Conservation (phyloP, 2,329 filamentous ascomycete genomes). For the Fusarium anthophilum region DNA sequence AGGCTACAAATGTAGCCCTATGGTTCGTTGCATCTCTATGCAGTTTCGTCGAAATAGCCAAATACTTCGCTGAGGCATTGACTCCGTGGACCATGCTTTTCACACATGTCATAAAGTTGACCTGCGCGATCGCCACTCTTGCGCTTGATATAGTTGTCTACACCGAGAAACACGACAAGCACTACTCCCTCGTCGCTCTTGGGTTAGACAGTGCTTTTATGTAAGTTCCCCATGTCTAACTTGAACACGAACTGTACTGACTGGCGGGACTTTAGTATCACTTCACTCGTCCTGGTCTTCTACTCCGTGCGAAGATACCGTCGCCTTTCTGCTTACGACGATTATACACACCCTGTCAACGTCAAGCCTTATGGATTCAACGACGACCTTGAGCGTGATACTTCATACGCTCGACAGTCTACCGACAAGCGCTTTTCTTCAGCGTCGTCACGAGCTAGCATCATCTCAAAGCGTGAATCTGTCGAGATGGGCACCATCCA, state of each 20-base stretch:
- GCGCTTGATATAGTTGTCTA: conserved; percentile 64
- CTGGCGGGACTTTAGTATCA: conserved; percentile 35
- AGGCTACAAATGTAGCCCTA: conserved; percentile 61
- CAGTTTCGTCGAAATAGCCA: conserved; percentile 58
- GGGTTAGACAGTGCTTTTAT: conserved; percentile 59
- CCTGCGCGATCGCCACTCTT: conserved; percentile 57
- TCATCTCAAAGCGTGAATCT: conserved; percentile 39
- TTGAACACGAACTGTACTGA: neutral
- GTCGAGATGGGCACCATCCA: conserved; percentile 35
- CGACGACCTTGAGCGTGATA: conserved; percentile 45
- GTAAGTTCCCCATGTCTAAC: conserved; percentile 48
- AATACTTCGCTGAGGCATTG: conserved; percentile 58
- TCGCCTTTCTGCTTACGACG: conserved; percentile 58
- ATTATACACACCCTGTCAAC: conserved; percentile 60
- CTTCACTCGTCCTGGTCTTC: conserved; percentile 54
- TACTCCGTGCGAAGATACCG: conserved; percentile 61
- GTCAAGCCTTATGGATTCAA: conserved; percentile 59
- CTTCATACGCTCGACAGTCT: conserved; percentile 40
- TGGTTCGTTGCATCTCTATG: conserved; percentile 58
- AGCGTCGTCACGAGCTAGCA: conserved; percentile 44
- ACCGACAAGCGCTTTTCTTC: conserved; percentile 43
- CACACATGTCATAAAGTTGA: conserved; percentile 60
- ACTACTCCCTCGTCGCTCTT: conserved; percentile 60
- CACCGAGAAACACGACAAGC: conserved; percentile 53
- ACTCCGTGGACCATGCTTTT: conserved; percentile 65